phyloP scores from a whole-genome alignment of 176 grass and related monocot species.

The Hordeum marinum region DNA sequence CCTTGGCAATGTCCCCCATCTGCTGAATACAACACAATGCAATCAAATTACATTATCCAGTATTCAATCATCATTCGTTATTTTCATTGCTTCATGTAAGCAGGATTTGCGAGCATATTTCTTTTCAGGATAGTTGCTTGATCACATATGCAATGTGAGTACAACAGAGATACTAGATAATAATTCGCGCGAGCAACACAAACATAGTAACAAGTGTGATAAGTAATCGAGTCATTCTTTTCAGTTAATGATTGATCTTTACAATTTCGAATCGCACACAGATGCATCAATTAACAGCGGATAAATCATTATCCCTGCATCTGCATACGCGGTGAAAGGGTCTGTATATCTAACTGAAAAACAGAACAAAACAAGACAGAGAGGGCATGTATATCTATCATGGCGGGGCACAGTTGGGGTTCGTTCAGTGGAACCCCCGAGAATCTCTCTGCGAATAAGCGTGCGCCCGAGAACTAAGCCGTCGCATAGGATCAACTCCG shows the following conservation, averaged over 20 bases:
- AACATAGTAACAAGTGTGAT: background rate
- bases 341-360: background rate
- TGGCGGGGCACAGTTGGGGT: background rate
- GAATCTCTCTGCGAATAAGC: background rate
- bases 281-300: background rate
- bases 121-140: background rate
- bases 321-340: background rate
- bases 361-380: background rate
- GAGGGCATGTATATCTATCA: background rate
- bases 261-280: background rate
- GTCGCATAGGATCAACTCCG: background rate
- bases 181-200: background rate
- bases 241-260: background rate
- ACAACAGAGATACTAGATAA: background rate
- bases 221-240: background rate
- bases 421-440: background rate
- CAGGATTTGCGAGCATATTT: background rate
- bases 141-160: background rate
- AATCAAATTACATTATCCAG: background rate
- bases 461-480: background rate
- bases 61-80: background rate
- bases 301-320: background rate
- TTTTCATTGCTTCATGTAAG: background rate
- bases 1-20: slow-evolving; percentile 82
- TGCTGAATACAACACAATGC: background rate